Conservation (phyloP, 1,284 basidiomycete genomes). For the Leccinum subspadiceum region DNA sequence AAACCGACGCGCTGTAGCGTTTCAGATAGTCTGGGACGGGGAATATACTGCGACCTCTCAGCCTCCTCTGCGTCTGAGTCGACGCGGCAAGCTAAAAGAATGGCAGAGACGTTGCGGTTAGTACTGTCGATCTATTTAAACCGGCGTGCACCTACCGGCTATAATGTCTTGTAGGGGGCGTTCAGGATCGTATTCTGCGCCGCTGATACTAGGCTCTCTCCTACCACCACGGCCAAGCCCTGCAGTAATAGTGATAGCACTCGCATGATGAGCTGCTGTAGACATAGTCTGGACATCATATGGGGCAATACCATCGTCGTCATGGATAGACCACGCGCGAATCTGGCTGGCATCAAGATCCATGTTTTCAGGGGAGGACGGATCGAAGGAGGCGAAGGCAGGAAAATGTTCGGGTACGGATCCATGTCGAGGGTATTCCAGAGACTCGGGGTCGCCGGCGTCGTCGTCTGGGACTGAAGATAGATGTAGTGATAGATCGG, state of each 20-base stretch:
- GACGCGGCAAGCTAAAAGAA: constrained; percentile 16
- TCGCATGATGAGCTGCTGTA: constrained; percentile 84
- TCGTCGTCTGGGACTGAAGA: constrained; percentile 41
- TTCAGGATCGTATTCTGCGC: constrained; percentile 85
- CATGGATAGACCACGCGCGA: constrained; percentile 67
- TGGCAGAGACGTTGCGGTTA: neutral
- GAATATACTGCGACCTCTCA: constrained; percentile 29
- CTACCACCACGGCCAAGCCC: constrained; percentile 57
- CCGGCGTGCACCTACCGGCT: constrained; percentile 48
- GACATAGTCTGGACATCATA: constrained; percentile 71
- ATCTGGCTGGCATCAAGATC: constrained; percentile 52
- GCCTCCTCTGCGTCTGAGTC: constrained; percentile 19
- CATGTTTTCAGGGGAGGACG: constrained; percentile 53
- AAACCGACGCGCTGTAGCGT: constrained; percentile 62
- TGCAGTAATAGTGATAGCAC: constrained; percentile 80
- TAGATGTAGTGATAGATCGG: constrained; percentile 69
- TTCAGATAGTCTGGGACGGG: constrained; percentile 64
- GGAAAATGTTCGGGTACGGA: constrained; percentile 51
- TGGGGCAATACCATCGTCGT: constrained; percentile 61
- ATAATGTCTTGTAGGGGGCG: constrained; percentile 75
- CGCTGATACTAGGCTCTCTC: constrained; percentile 62
- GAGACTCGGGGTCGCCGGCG: constrained; percentile 41
- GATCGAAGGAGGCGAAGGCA: constrained; percentile 60
- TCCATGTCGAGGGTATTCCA: constrained; percentile 70
- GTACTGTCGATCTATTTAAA: constrained; percentile 26